phyloP scores from a whole-genome alignment of 352 stramenopile genomes.

The Pythium utonaiense region DNA sequence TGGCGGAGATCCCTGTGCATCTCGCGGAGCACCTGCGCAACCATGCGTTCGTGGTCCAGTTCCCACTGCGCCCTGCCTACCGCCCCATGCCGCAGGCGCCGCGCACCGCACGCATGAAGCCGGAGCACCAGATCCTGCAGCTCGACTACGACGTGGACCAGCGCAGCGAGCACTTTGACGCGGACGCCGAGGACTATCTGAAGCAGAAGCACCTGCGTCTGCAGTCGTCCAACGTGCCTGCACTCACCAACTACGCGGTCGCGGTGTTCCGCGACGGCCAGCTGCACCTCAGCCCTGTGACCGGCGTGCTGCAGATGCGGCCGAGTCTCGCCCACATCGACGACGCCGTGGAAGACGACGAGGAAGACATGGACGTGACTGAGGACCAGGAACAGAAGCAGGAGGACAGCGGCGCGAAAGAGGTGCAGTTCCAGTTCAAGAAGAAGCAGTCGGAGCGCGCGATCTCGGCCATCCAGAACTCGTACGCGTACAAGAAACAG shows the following conservation, averaged over 20 bases:
- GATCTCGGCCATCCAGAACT: conserved; percentile 77
- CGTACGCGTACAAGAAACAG: conserved; percentile 81
- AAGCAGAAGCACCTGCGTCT: conserved; percentile 70
- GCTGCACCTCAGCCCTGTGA: conserved; percentile 72
- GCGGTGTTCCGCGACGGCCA: conserved; percentile 78
- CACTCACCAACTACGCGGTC: conserved; percentile 76
- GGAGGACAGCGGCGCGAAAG: conserved; percentile 52
- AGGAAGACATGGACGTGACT: conserved; percentile 44
- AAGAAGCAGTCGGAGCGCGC: conserved; percentile 82
- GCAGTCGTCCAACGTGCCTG: conserved; percentile 56
- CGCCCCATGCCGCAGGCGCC: conserved; percentile 64
- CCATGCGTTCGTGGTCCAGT: conserved; percentile 82
- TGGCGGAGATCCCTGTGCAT: conserved; percentile 83
- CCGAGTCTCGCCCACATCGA: conserved; percentile 77
- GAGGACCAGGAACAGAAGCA: conserved; percentile 51
- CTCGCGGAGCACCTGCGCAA: conserved; percentile 60
- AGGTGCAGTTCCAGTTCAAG: conserved; percentile 87
- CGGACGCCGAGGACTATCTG: conserved; percentile 74
- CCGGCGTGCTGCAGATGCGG: conserved; percentile 75
- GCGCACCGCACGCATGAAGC: conserved; percentile 62
- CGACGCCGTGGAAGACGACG: conserved; percentile 63
- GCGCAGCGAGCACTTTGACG: conserved; percentile 69
- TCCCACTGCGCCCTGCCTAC: conserved; percentile 74
- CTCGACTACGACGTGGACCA: conserved; percentile 76
- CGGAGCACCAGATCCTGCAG: conserved; percentile 69